phyloP scores from a whole-genome alignment of 441 rosid species.

The Adansonia rubrostipa region DNA sequence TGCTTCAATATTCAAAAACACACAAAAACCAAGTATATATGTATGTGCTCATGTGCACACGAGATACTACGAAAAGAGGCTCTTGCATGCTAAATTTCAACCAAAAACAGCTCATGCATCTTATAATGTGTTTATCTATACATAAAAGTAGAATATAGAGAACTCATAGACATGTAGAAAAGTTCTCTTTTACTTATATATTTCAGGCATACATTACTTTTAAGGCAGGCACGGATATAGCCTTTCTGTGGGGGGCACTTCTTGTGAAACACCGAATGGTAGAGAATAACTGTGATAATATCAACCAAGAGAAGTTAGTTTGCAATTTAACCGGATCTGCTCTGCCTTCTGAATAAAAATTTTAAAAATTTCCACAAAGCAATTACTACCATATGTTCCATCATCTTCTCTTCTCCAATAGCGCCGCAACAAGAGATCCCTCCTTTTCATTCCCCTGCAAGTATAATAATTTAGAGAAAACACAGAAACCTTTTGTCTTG shows the following conservation, averaged over 20 bases:
- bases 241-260: constrained; percentile 85
- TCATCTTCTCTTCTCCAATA: constrained; percentile 99
- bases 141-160: constrained; percentile 13
- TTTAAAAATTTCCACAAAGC: constrained; percentile 24
- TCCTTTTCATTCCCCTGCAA: constrained; percentile 83
- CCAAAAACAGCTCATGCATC: constrained; percentile 7
- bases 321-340: constrained; percentile 19
- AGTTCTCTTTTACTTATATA: constrained; percentile 34
- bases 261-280: constrained; percentile 94
- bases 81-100: background rate
- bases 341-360: constrained; percentile 21
- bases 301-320: constrained; percentile 32
- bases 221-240: constrained; percentile 95
- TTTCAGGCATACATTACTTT: constrained; percentile 90
- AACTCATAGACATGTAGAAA: constrained; percentile 13
- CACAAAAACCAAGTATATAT: constrained; percentile 5
- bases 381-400: constrained; percentile 83
- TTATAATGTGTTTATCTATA: constrained; percentile 17
- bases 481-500: constrained; percentile 23
- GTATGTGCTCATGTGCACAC: background rate
- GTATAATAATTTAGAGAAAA: constrained; percentile 29
- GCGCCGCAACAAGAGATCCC: constrained; percentile 86
- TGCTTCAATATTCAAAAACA: constrained; percentile 5
- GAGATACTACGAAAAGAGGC: constrained; percentile 2
- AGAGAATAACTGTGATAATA: constrained; percentile 77